phyloP scores from a whole-genome alignment of 352 stramenopile species.

The Phytophthora uliginosa region DNA sequence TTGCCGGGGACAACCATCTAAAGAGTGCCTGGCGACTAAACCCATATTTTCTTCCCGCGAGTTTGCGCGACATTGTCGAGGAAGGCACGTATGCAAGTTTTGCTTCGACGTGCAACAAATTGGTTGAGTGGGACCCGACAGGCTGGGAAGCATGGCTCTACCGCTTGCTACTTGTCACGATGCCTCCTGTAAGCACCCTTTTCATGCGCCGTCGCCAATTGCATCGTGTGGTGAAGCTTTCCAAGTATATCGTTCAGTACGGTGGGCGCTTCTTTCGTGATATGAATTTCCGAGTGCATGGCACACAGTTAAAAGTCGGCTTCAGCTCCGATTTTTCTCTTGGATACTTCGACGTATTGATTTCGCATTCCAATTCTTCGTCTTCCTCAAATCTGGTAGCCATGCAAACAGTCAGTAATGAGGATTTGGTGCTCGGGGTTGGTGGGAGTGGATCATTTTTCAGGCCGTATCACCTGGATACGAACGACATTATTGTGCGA shows the following conservation, averaged over 20 bases:
- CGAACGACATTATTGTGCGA: slow-evolving; percentile 85
- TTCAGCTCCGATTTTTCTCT: slow-evolving; percentile 90
- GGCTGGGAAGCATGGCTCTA: slow-evolving; percentile 81
- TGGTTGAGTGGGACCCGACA: slow-evolving; percentile 64
- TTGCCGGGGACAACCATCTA: slow-evolving; percentile 77
- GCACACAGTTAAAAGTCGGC: slow-evolving; percentile 81
- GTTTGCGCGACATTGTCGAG: slow-evolving; percentile 78
- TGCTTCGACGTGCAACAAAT: slow-evolving; percentile 76
- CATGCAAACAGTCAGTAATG: slow-evolving; percentile 34
- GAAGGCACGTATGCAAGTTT: slow-evolving; percentile 81
- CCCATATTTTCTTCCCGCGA: slow-evolving; percentile 61
- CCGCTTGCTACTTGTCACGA: slow-evolving; percentile 52
- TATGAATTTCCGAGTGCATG: slow-evolving; percentile 82
- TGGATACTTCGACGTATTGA: slow-evolving; percentile 84
- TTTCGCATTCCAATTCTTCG: slow-evolving; percentile 43
- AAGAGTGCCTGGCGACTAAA: slow-evolving; percentile 75
- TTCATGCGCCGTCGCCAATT: slow-evolving; percentile 81
- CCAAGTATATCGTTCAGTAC: slow-evolving; percentile 74
- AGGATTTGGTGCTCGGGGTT: slow-evolving; percentile 65
- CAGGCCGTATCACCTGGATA: slow-evolving; percentile 83
- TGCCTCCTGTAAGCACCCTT: slow-evolving; percentile 64
- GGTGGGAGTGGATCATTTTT: slow-evolving; percentile 86
- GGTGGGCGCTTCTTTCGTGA: slow-evolving; percentile 85
- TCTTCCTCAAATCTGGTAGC: slow-evolving; percentile 39
- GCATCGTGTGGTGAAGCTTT: slow-evolving; percentile 67